Evolutionary conservation across 202 grass and related monocot species (phyloP).

Genomic region (Setaria italica): DNA sequence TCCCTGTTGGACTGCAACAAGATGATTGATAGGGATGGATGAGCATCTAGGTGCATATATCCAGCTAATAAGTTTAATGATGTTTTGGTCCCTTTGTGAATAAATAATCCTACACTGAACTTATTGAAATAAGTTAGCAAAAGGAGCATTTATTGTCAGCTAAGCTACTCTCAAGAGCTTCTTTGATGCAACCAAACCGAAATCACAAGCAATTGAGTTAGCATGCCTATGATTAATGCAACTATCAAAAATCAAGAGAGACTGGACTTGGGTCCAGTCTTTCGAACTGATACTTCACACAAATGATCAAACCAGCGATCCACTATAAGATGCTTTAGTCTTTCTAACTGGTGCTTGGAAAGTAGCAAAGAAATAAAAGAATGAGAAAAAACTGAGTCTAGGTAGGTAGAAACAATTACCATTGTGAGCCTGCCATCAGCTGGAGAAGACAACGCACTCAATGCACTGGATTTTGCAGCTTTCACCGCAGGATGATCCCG

Average conservation of each 20-base stretch:
- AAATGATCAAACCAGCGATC: slow-evolving; percentile 7
- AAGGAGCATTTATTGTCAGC: slow-evolving; percentile 7
- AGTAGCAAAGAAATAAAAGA: not conserved
- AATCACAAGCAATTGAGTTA: not conserved
- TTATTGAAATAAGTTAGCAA: not conserved
- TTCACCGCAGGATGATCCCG: slow-evolving; percentile 65
- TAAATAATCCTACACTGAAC: not conserved
- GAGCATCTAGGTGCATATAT: slow-evolving; percentile 20
- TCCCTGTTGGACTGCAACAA: slow-evolving; percentile 64
- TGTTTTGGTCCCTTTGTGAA: not conserved
- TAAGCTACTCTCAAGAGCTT: slow-evolving; percentile 6
- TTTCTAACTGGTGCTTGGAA: slow-evolving; percentile 12
- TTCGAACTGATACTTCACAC: too few relatives aligned
- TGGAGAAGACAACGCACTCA: slow-evolving; percentile 54
- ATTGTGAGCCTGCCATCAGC: slow-evolving; percentile 38
- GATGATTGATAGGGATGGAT: slow-evolving; percentile 1
- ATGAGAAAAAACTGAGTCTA: slow-evolving; percentile 4
- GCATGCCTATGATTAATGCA: not conserved
- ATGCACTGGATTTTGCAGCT: slow-evolving; percentile 55
- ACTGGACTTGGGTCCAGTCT: not conserved
- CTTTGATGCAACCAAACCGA: slow-evolving; percentile 14
- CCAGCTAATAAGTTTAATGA: slow-evolving; percentile 15
- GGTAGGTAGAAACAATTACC: slow-evolving; percentile 39
- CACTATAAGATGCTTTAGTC: not conserved
- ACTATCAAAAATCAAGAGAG: not conserved